Conservation (phyloP, 257 asterid species). For the Solanum bulbocastanum region DNA sequence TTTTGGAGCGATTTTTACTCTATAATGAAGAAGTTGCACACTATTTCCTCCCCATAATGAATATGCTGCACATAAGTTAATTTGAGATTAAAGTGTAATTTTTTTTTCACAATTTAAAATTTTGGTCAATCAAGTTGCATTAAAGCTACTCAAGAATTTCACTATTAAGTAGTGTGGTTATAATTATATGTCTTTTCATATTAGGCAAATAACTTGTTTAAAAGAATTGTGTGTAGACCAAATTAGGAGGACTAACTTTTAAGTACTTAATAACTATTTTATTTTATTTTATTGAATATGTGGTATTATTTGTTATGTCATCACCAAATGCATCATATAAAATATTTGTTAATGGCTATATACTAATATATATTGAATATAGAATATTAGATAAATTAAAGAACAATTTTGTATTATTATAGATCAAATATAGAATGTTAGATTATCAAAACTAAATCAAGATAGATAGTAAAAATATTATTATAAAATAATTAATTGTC, state of each 20-base stretch:
- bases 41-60: background rate
- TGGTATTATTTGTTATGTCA: background rate
- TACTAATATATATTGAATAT: background rate
- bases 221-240: background rate
- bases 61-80: background rate
- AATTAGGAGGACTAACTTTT: background rate
- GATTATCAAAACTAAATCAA: background rate
- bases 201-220: background rate
- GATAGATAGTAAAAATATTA: background rate
- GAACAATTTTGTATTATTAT: background rate
- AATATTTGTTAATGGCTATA: background rate
- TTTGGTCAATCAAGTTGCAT: no score
- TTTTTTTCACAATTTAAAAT: no score
- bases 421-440: background rate
- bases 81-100: background rate
- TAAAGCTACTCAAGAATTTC: no score
- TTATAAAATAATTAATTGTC: background rate
- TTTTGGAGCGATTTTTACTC: fast-evolving
- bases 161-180: background rate
- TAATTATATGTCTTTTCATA: background rate
- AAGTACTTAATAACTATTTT: background rate
- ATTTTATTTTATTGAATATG: background rate
- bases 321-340: background rate
- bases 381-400: background rate
- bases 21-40: background rate